Conservation (phyloP, 2,329 filamentous ascomycete species). For the Calonectria naviculata region DNA sequence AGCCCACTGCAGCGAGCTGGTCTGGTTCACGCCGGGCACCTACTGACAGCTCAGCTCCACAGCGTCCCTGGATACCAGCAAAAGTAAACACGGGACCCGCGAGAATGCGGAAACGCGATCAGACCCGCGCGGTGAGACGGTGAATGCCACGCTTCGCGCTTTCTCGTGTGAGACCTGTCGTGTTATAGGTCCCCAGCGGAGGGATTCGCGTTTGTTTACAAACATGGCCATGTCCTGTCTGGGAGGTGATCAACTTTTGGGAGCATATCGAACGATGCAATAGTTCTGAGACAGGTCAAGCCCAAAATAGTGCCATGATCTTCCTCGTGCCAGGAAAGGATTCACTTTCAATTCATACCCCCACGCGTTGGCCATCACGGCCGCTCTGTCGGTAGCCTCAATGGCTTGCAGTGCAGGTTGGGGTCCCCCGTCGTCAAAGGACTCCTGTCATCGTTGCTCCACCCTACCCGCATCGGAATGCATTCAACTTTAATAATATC, state of each 20-base stretch:
- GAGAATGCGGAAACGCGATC: slow-evolving; percentile 5
- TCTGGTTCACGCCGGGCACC: slow-evolving; percentile 31
- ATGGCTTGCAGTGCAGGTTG: slow-evolving; percentile 17
- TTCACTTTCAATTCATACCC: background rate
- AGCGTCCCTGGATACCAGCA: background rate
- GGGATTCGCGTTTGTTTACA: slow-evolving; percentile 7
- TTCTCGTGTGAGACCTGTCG: background rate
- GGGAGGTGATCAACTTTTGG: background rate
- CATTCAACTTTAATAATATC: background rate
- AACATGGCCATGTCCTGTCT: background rate
- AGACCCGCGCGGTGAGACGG: background rate
- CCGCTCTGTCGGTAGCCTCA: background rate
- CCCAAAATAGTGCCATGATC: background rate
- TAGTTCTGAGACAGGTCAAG: background rate
- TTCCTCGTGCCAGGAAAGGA: background rate
- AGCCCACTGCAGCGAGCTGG: slow-evolving; percentile 14
- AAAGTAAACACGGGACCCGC: slow-evolving; percentile 14
- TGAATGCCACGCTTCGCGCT: background rate
- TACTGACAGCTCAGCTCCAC: slow-evolving; percentile 10
- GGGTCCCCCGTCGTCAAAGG: slow-evolving; percentile 7
- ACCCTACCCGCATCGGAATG: slow-evolving; percentile 4
- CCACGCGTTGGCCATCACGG: background rate
- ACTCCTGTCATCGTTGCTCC: background rate
- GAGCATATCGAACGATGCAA: background rate
- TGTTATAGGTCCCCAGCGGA: background rate